These are phyloP conservation scores for Vitis hybrid DNA, from an alignment of 177 flowering plant genomes.

Conservation along the genomic window DNA sequence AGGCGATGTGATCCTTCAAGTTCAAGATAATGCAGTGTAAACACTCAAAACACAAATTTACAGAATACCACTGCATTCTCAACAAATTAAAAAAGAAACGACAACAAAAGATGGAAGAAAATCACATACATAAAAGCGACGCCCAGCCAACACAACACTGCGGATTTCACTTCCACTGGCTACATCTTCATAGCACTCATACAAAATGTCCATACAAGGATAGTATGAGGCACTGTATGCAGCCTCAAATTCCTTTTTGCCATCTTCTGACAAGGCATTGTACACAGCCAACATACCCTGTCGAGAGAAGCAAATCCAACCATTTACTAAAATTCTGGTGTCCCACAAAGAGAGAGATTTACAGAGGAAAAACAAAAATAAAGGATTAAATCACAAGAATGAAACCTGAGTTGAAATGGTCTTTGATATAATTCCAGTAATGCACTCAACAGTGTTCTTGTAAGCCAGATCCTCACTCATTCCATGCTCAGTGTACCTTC, in stretches of 20 bases:
- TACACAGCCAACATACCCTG: slow-evolving; percentile 97
- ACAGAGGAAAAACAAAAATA: not conserved
- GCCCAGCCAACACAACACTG: slow-evolving; percentile 97
- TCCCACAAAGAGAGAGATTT: not conserved
- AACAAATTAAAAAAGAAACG: not conserved
- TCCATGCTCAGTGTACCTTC: slow-evolving; percentile 89
- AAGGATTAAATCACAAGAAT: slow-evolving; percentile 3
- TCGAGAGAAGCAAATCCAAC: not conserved
- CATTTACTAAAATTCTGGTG: not conserved
- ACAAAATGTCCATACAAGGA: slow-evolving; percentile 93
- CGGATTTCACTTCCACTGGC: slow-evolving; percentile 90
- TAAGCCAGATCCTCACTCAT: slow-evolving; percentile 88
- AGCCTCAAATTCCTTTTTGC: slow-evolving; percentile 72
- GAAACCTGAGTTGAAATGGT: slow-evolving; percentile 82
- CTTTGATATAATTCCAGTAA: slow-evolving; percentile 82
- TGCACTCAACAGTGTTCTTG: slow-evolving; percentile 91
- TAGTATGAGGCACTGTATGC: slow-evolving; percentile 95
- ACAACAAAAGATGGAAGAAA: not conserved
- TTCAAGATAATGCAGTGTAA: not conserved
- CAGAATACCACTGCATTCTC: not conserved
- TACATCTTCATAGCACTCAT: slow-evolving; percentile 96
- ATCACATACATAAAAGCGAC: slow-evolving; percentile 75
- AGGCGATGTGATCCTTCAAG: too few species aligned
- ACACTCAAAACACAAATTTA: not conserved
- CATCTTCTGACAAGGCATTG: slow-evolving; percentile 71